These are phyloP conservation scores for Byssothecium circinans DNA, from an alignment of 2,329 filamentous ascomycete species.

Conservation along the genomic window DNA sequence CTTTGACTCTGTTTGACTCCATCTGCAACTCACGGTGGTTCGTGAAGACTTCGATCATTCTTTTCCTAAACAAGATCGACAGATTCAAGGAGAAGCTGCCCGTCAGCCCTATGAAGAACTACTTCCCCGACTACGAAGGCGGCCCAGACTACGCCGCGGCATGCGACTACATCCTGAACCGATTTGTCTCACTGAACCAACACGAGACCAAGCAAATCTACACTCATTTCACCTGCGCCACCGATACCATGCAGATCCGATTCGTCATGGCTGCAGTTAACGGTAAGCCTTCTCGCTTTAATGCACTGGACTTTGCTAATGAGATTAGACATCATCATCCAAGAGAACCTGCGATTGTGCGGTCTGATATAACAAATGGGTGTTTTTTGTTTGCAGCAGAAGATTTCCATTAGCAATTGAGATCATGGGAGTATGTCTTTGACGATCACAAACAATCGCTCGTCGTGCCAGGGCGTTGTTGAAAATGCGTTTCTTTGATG, in stretches of 20 bases:
- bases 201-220: conserved; percentile 99
- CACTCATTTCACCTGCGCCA: conserved; percentile 98
- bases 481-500: conserved; percentile 35
- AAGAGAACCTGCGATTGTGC: conserved; percentile 96
- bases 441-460: conserved; percentile 34
- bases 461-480: conserved; percentile 43
- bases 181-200: conserved; percentile 97
- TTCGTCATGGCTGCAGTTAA: conserved; percentile 99
- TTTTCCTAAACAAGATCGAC: conserved; percentile 77
- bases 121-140: conserved; percentile 80
- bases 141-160: conserved; percentile 94
- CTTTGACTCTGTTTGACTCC: conserved; percentile 70
- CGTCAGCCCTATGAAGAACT: conserved; percentile 74
- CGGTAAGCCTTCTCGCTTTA: conserved; percentile 59
- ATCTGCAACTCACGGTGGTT: conserved; percentile 75
- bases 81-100: conserved; percentile 75
- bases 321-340: conserved; percentile 91
- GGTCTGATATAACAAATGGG: conserved; percentile 77
- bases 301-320: conserved; percentile 46
- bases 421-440: conserved; percentile 42
- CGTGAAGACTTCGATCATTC: conserved; percentile 71
- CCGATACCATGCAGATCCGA: conserved; percentile 96
- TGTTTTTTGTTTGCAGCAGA: conserved; percentile 25
- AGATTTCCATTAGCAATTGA: conserved; percentile 34
- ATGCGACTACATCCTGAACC: conserved; percentile 98